Percentiles rank a stretch among this genome's conserved stretches.
phyloP scores from a whole-genome alignment of 1,139 yeast genomes.

The Geotrichum siamense region DNA sequence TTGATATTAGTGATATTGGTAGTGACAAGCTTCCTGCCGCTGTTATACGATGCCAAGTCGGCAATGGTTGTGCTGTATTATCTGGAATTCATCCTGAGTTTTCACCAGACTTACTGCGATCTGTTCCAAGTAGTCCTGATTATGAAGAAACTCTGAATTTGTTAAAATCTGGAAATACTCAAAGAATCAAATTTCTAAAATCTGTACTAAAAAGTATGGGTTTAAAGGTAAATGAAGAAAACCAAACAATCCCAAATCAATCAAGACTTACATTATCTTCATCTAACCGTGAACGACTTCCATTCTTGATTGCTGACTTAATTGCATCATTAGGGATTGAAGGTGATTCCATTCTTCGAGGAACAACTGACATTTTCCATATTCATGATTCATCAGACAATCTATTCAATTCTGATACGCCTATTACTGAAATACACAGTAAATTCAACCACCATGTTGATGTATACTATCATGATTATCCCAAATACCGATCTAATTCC shows the following conservation, averaged over 20 bases:
- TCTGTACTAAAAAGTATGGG: conserved; percentile 54
- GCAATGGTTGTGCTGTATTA: conserved; percentile 68
- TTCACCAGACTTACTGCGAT: conserved; percentile 41
- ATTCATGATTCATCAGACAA: background rate
- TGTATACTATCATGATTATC: conserved; percentile 41
- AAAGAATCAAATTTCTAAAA: conserved; percentile 50
- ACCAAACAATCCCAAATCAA: background rate
- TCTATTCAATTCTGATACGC: background rate
- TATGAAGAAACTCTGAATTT: conserved; percentile 37
- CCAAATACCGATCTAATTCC: conserved; percentile 47
- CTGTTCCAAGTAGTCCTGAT: conserved; percentile 1
- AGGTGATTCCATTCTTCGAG: background rate
- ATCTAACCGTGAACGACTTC: conserved; percentile 1
- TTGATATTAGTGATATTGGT: conserved; percentile 33
- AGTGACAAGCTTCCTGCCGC: conserved; percentile 43
- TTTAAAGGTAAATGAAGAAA: conserved; percentile 50
- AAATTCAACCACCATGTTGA: conserved; percentile 34
- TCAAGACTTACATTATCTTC: conserved; percentile 2
- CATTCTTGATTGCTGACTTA: background rate
- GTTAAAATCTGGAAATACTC: conserved; percentile 41
- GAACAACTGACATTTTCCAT: background rate
- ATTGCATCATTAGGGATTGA: background rate
- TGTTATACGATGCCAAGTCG: conserved; percentile 57
- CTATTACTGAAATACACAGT: background rate
- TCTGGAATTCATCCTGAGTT: conserved; percentile 91